Evolutionary conservation across 345 rosid genomes (phyloP).

Genomic region (Anastatica hierochuntica): DNA sequence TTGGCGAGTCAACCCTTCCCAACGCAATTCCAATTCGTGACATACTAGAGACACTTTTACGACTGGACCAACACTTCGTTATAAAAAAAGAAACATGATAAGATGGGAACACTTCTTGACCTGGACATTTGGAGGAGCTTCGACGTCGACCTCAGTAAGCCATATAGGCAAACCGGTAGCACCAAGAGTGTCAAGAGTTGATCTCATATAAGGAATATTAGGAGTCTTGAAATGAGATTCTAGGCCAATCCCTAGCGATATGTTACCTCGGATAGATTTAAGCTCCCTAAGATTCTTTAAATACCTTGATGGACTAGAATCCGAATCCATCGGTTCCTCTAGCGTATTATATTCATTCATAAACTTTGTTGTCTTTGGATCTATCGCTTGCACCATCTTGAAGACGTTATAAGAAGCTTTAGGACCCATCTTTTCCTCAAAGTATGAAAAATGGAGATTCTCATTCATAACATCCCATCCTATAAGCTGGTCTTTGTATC

Average conservation of each 20-base stretch:
- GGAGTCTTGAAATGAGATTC: constrained; percentile 60
- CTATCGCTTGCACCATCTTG: constrained; percentile 23
- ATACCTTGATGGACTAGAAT: constrained; percentile 37
- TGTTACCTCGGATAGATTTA: background rate
- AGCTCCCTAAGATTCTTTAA: constrained; percentile 40
- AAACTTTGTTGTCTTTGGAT: constrained; percentile 31
- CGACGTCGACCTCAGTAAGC: constrained; percentile 77
- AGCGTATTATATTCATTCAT: constrained; percentile 64
- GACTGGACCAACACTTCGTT: too few species aligned
- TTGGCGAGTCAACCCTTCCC: too few species aligned
- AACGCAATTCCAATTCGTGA: too few species aligned
- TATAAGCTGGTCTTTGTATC: constrained; percentile 46
- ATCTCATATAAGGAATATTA: constrained; percentile 55
- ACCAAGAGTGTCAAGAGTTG: constrained; percentile 53
- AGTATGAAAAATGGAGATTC: constrained; percentile 45
- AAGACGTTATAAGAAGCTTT: constrained; percentile 29
- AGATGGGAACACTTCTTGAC: too few species aligned
- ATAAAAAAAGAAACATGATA: background rate
- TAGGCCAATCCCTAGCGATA: constrained; percentile 46
- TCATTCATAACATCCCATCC: constrained; percentile 81
- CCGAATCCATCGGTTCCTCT: constrained; percentile 44
- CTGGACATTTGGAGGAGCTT: constrained; percentile 17
- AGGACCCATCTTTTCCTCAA: constrained; percentile 49
- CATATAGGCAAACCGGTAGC: constrained; percentile 51
- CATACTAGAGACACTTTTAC: too few species aligned